These are phyloP conservation scores for Favolaschia claudopus DNA, from an alignment of 768 basidiomycete species.

Conservation along the genomic window DNA sequence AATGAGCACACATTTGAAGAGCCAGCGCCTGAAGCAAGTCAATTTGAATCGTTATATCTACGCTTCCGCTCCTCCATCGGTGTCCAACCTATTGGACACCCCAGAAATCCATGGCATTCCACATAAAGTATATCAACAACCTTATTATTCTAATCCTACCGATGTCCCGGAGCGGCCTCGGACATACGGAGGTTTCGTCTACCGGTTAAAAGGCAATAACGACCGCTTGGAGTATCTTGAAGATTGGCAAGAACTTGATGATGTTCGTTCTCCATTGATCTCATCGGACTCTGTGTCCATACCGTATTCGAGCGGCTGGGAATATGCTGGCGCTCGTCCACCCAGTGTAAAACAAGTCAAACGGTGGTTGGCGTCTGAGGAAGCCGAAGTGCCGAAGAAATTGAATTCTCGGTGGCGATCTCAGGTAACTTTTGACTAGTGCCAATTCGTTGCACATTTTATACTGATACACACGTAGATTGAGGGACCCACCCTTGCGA, in stretches of 20 bases:
- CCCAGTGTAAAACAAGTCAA: slow-evolving; percentile 65
- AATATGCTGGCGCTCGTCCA: slow-evolving; percentile 76
- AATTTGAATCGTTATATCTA: slow-evolving; percentile 56
- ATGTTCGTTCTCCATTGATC: background rate
- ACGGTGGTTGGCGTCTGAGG: slow-evolving; percentile 56
- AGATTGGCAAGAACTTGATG: slow-evolving; percentile 56
- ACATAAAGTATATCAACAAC: slow-evolving; percentile 72
- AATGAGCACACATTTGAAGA: slow-evolving; percentile 23
- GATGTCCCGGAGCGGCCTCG: slow-evolving; percentile 76
- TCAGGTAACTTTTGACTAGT: slow-evolving; percentile 51
- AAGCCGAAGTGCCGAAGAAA: slow-evolving; percentile 29
- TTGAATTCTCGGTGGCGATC: slow-evolving; percentile 44
- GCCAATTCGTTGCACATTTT: background rate
- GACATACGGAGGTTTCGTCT: slow-evolving; percentile 84
- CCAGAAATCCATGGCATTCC: slow-evolving; percentile 58
- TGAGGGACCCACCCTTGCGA: slow-evolving; percentile 78
- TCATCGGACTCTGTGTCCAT: slow-evolving; percentile 27
- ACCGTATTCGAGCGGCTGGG: slow-evolving; percentile 71
- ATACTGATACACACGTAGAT: slow-evolving; percentile 45
- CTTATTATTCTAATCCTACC: slow-evolving; percentile 75
- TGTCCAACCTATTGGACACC: slow-evolving; percentile 52
- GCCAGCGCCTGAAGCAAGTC: slow-evolving; percentile 30
- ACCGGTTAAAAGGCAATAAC: slow-evolving; percentile 69
- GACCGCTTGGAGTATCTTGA: slow-evolving; percentile 63
- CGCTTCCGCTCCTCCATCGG: slow-evolving; percentile 55